phyloP scores from a whole-genome alignment of 805 yeast species.

The Lipomyces sp. region DNA sequence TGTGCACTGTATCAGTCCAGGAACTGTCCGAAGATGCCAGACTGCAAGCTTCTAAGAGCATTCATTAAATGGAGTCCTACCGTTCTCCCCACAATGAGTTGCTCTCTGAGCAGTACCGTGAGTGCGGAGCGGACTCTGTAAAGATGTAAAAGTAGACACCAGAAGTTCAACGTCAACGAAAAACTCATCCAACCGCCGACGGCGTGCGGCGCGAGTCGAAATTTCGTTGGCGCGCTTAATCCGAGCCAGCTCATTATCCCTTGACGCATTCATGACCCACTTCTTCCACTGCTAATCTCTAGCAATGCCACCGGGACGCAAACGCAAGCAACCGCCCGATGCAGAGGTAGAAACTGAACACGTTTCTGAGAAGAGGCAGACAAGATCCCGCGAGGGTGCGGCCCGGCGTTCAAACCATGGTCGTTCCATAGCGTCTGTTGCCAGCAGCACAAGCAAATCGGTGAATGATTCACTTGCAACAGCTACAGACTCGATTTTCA shows the following conservation, averaged over 20 bases:
- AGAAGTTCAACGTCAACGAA: too few species aligned
- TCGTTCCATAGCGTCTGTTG: constrained; percentile 2
- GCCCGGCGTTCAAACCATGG: constrained; percentile 2
- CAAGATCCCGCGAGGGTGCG: background rate
- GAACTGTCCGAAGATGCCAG: too few species aligned
- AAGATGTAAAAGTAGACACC: too few species aligned
- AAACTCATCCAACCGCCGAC: background rate
- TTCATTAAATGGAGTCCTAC: too few species aligned
- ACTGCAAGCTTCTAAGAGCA: too few species aligned
- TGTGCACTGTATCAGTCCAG: too few species aligned
- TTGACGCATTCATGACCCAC: background rate
- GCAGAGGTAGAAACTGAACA: constrained; percentile 7
- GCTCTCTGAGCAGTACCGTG: too few species aligned
- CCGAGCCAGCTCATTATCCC: background rate
- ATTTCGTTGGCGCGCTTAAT: background rate
- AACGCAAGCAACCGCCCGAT: constrained; percentile 22
- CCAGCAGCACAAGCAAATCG: constrained; percentile 12
- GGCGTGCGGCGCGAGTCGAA: background rate
- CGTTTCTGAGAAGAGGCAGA: constrained; percentile 19
- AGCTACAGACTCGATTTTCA: constrained; percentile 5
- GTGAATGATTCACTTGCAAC: constrained; percentile 2
- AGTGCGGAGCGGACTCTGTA: too few species aligned
- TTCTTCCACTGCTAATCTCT: background rate
- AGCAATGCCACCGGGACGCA: constrained; percentile 23
- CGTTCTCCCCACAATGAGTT: too few species aligned